These are phyloP conservation scores for Alliaria petiolata DNA, from an alignment of 345 rosid genomes.

Conservation along the genomic window DNA sequence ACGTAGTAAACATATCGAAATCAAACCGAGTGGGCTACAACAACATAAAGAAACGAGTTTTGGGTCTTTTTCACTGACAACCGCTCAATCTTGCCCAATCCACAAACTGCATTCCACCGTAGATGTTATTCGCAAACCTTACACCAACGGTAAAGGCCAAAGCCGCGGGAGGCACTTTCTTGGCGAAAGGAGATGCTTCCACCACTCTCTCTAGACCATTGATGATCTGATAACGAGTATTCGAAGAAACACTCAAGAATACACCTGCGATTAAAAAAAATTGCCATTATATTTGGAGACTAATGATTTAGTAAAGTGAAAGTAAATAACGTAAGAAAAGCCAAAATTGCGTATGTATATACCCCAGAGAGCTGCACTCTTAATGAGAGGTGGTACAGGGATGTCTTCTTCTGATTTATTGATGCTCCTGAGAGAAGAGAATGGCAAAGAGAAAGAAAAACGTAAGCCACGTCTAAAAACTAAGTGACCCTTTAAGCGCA, in stretches of 20 bases:
- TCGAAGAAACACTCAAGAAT: slow-evolving; percentile 78
- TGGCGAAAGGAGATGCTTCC: slow-evolving; percentile 70
- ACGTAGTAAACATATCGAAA: neutral
- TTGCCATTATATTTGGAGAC: neutral
- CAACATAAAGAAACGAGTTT: neutral
- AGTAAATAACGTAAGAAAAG: neutral
- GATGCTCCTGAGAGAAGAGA: slow-evolving; percentile 47
- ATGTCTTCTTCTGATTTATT: slow-evolving; percentile 81
- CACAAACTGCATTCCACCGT: slow-evolving; percentile 90
- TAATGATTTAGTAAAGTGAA: neutral
- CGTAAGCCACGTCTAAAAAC: slow-evolving; percentile 12
- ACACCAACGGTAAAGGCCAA: slow-evolving; percentile 87
- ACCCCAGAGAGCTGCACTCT: slow-evolving; percentile 99
- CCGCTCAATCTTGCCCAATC: slow-evolving; percentile 89
- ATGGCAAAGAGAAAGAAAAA: neutral
- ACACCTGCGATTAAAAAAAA: slow-evolving; percentile 43
- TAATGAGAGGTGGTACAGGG: slow-evolving; percentile 81
- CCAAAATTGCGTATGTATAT: slow-evolving; percentile 10
- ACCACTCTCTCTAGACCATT: slow-evolving; percentile 75
- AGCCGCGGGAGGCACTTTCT: slow-evolving; percentile 66
- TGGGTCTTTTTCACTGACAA: slow-evolving; percentile 36
- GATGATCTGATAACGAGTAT: slow-evolving; percentile 71
- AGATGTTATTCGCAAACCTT: slow-evolving; percentile 75
- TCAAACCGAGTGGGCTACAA: slow-evolving; percentile 3
- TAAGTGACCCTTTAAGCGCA: neutral